Conservation (phyloP, 2,329 filamentous ascomycete species). For the Xylariaceae sp. region DNA sequence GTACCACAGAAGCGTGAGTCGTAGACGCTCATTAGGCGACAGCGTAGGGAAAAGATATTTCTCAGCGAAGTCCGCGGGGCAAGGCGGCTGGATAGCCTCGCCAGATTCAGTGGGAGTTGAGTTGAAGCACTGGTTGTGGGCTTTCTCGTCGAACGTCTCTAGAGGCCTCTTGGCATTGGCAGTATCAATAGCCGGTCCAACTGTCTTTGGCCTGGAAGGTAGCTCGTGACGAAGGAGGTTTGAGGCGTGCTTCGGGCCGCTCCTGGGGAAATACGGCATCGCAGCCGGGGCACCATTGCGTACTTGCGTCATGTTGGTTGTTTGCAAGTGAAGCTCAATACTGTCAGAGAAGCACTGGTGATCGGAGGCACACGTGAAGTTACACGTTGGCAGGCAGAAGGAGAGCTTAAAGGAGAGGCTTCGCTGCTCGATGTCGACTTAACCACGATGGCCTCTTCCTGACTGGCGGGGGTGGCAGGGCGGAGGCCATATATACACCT, state of each 20-base stretch:
- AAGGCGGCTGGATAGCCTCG: conserved; percentile 6
- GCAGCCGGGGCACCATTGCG: neutral
- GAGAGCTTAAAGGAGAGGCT: too few relatives aligned
- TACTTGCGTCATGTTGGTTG: neutral
- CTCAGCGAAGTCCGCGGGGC: conserved; percentile 3
- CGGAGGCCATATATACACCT: too few relatives aligned
- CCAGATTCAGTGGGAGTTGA: conserved; percentile 2
- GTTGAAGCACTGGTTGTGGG: conserved; percentile 1
- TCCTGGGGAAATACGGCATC: conserved; percentile 9
- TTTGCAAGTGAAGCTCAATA: too few relatives aligned
- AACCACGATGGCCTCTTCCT: too few relatives aligned
- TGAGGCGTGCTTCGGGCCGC: conserved; percentile 6
- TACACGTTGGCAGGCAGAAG: too few relatives aligned
- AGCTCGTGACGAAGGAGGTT: conserved; percentile 7
- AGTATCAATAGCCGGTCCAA: conserved; percentile 7
- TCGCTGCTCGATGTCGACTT: too few relatives aligned
- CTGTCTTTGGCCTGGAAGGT: conserved; percentile 1
- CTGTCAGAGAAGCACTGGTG: too few relatives aligned
- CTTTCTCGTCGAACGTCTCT: conserved; percentile 1
- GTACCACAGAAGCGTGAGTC: conserved; percentile 11
- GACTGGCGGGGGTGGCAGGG: too few relatives aligned
- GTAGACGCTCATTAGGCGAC: conserved; percentile 9
- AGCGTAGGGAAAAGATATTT: conserved; percentile 10
- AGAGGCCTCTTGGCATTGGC: conserved; percentile 1
- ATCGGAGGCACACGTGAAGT: too few relatives aligned